Base-by-base conservation (phyloP, 345 rosid species). In the Kernera saxatilis region DNA sequence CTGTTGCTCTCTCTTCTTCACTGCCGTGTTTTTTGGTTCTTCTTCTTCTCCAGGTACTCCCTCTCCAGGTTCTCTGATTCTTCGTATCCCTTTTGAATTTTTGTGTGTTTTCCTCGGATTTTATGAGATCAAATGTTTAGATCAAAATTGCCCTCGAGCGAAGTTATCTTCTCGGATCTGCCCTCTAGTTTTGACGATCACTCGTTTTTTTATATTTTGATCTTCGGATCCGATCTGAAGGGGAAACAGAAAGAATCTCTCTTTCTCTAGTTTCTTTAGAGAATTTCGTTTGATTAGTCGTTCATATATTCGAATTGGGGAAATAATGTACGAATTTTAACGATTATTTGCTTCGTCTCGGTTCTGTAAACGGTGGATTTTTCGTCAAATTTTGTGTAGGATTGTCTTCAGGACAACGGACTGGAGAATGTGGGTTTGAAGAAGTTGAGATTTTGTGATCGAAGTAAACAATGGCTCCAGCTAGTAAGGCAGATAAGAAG, bases 401-500 rank as follows among this genome's bases (percentile, higher is more conserved):
- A 37, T n/a, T 41, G 19, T 41, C 9, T 15, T 41, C 19, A 41
- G 19, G 19, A 2, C 1, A 15, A 41, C 10, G 35, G 8, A 32
- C 10, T 32, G 10, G 10, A 36, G 39, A 53, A 59, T 59, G 49
- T 23, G 22, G 8, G 50, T 3, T 40, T 40, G 49, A 45, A 44
- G 7, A 63, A 30, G 23, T 17, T 27, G 15, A 18, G 63, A 30
- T 43, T 43, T 41, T 2, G 48, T n/a, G 22, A 43, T 43, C 21
- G 45, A 25, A 56, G 49, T 43, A 36, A 58, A 72, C 79, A 68
- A 91, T 88, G 93, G 82, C 91, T 82, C 79, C 88, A 35, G 71
- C 77, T 26, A 83, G 65, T 70, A 84, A 79, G 73, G 84, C 85
- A 29, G 93, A 87, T 63, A 81, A 53, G 82, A 91, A 88, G 73